These are phyloP conservation scores for Candida stauntonica DNA, from an alignment of 805 yeast species.

Conservation along the genomic window DNA sequence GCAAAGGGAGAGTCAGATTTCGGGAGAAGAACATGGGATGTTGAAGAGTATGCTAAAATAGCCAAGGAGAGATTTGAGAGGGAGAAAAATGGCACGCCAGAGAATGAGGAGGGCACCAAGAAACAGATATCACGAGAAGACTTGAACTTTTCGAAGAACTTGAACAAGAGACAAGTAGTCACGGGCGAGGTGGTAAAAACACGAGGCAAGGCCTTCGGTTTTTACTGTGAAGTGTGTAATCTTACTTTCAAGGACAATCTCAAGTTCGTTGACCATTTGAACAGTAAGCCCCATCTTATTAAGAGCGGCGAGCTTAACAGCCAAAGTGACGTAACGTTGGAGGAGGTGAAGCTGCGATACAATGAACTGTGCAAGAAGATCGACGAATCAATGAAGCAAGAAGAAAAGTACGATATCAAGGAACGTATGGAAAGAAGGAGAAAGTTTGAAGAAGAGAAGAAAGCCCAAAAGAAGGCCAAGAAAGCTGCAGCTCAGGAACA, in stretches of 20 bases:
- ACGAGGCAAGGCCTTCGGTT: slow-evolving; percentile 68
- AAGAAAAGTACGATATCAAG: slow-evolving; percentile 31
- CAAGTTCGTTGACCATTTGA: slow-evolving; percentile 79
- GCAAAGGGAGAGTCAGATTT: slow-evolving; percentile 17
- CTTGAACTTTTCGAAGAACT: slow-evolving; percentile 24
- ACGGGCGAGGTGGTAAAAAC: slow-evolving; percentile 30
- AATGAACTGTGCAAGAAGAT: slow-evolving; percentile 32
- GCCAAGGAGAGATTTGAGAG: slow-evolving; percentile 32
- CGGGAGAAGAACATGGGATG: slow-evolving; percentile 75
- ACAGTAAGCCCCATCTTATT: slow-evolving; percentile 61
- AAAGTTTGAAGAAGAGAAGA: slow-evolving; percentile 34
- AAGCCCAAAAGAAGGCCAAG: slow-evolving; percentile 25
- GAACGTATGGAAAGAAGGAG: slow-evolving; percentile 38
- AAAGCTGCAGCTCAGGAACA: slow-evolving; percentile 13
- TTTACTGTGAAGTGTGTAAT: slow-evolving; percentile 77
- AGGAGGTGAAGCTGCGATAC: slow-evolving; percentile 42
- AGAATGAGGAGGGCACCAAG: slow-evolving; percentile 13
- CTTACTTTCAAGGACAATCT: slow-evolving; percentile 78
- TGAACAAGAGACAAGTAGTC: slow-evolving; percentile 33
- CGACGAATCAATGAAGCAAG: slow-evolving; percentile 16
- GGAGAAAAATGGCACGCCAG: slow-evolving; percentile 13
- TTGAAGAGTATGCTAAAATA: slow-evolving; percentile 52
- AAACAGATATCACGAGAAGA: slow-evolving; percentile 14
- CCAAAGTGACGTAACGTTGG: slow-evolving; percentile 41
- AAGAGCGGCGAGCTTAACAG: slow-evolving; percentile 37